Evolutionary conservation across 176 grass and related monocot genomes (phyloP).

Genomic region (Phoenix roebelenii): DNA sequence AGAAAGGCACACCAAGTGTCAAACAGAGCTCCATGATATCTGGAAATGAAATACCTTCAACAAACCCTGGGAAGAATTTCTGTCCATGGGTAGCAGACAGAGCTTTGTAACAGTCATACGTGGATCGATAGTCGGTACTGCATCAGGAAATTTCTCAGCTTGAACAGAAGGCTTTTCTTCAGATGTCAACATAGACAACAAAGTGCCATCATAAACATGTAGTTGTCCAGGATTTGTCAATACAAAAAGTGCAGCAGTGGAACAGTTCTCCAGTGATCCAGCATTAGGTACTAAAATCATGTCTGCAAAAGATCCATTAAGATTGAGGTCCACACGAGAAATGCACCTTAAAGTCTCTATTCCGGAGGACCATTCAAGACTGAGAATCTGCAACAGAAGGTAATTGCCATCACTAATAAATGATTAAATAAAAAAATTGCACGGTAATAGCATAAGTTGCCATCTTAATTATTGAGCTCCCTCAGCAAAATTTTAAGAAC

Average conservation of each 20-base stretch:
- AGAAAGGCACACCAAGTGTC: too few species aligned
- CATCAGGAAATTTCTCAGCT: slow-evolving; percentile 69
- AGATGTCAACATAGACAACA: slow-evolving; percentile 52
- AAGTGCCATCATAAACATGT: slow-evolving; percentile 64
- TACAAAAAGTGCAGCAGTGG: slow-evolving; percentile 67
- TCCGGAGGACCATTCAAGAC: slow-evolving; percentile 55
- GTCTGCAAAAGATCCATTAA: slow-evolving; percentile 96
- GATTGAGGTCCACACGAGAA: slow-evolving; percentile 57
- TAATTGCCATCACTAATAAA: slow-evolving; percentile 5
- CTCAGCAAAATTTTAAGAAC: too few species aligned
- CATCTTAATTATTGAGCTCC: too few species aligned
- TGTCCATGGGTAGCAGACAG: slow-evolving; percentile 34
- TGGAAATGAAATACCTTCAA: slow-evolving; percentile 42
- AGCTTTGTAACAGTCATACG: slow-evolving; percentile 61
- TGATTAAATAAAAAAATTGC: slow-evolving; percentile 4
- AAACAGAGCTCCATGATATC: too few species aligned
- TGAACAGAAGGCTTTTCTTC: slow-evolving; percentile 34
- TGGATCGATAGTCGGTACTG: slow-evolving; percentile 70
- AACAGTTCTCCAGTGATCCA: slow-evolving; percentile 41
- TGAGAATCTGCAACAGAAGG: slow-evolving; percentile 61
- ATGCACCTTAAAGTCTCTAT: slow-evolving; percentile 60
- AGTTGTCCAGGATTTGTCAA: slow-evolving; percentile 92
- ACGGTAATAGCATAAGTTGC: neutral
- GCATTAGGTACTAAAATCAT: slow-evolving; percentile 88
- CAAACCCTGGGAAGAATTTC: slow-evolving; percentile 37